Evolutionary conservation across 768 basidiomycete genomes (phyloP), one percentile per base, ranked within the genome.

Genomic region (Psilocybe cyanescens): DNA sequence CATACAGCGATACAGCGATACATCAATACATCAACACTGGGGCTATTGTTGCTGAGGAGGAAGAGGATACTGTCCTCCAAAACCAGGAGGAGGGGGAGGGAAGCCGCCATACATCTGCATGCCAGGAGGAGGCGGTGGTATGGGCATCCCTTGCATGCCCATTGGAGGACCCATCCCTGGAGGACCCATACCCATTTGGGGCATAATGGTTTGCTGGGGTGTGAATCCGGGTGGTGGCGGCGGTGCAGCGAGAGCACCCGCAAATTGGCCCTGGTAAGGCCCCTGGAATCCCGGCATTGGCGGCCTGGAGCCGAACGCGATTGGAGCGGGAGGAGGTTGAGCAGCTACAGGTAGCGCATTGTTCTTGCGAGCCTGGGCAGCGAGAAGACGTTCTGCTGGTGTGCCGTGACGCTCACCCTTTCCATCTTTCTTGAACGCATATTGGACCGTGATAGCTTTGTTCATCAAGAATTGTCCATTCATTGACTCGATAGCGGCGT

Each of bases 401-500:
- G 97, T 97, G 30, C 97, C 97, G 70, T 99, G 97, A 4, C 97
- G 86, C 75, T 99, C 97, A 59, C 97, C 97, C 72, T 98, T 97
- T 47, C 94, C 95, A 70, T 99, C 97, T 78, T 99, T 99, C 79
- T 99, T 99, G 85, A 99, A 98, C 2, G 97, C 97, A 73, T 97
- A 99, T 72, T 98, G 95, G 9, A 97, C 95, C 16, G 91, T 88
- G 71, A 99, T 94, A 57, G 95, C 91, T 78, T 98, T 98, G 82
- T 99, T 98, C 91, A 96, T 96, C 50, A 99, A 83, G 85, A 94
- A 98, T 71, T 99, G 96, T 41, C 89, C 88, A 67, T 98, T 96
- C 97, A 99, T 98, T 8, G 94, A 87, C 74, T 98, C 97, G 59
- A 97, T 85, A 16, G 97, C 97, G 4, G 93, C 93, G 73, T 99